Percentiles rank a stretch among this genome's conserved stretches.
These are phyloP conservation scores for Plenodomus lindquistii DNA, from an alignment of 2,329 filamentous ascomycete species.

Conservation along the genomic window DNA sequence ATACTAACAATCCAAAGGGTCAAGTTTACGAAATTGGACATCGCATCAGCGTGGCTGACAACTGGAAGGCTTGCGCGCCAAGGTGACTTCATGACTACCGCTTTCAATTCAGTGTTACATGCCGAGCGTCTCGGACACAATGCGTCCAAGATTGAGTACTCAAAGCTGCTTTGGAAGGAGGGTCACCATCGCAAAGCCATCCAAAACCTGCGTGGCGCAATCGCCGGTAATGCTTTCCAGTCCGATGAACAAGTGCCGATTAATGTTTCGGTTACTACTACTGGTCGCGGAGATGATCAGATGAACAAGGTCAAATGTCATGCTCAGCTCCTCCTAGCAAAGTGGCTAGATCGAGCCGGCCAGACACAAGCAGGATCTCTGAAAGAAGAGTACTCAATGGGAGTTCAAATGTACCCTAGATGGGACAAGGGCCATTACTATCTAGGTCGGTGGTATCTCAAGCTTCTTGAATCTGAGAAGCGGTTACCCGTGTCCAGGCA, in stretches of 20 bases:
- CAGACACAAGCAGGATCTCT: constrained; percentile 85
- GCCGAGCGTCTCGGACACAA: constrained; percentile 83
- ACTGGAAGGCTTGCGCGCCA: constrained; percentile 87
- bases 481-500: constrained; percentile 75
- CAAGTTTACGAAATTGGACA: constrained; percentile 69
- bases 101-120: constrained; percentile 91
- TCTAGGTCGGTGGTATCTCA: constrained; percentile 95
- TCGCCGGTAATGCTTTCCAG: constrained; percentile 77
- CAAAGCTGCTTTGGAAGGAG: constrained; percentile 89
- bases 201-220: constrained; percentile 83
- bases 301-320: constrained; percentile 70
- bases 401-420: constrained; percentile 66
- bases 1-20: constrained; percentile 41
- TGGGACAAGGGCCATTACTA: constrained; percentile 99
- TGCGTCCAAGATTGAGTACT: constrained; percentile 91
- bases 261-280: constrained; percentile 44
- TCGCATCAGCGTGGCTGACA: constrained; percentile 82
- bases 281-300: constrained; percentile 40
- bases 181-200: constrained; percentile 94
- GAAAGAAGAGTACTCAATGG: constrained; percentile 73
- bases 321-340: constrained; percentile 86
- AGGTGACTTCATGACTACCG: constrained; percentile 78
- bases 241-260: constrained; percentile 44
- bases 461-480: constrained; percentile 88
- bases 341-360: constrained; percentile 95